These are phyloP conservation scores for Colletotrichum sp. DNA, from an alignment of 2,329 filamentous ascomycete species.

Conservation along the genomic window DNA sequence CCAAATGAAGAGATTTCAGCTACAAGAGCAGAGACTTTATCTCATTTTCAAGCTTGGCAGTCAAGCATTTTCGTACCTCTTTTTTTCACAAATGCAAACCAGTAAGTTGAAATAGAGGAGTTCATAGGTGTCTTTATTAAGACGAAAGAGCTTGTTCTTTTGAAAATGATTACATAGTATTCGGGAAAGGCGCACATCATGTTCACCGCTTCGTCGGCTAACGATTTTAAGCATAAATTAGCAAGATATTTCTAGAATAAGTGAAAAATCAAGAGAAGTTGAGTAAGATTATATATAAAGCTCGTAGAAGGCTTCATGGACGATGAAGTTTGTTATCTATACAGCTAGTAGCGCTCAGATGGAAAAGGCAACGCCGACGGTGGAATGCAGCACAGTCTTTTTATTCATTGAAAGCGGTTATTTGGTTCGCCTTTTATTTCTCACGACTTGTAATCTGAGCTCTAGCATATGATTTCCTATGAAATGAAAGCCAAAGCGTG, in stretches of 20 bases:
- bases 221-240: background rate
- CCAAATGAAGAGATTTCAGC: background rate
- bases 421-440: background rate
- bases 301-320: background rate
- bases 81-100: background rate
- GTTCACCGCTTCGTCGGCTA: background rate
- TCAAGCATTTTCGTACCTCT: background rate
- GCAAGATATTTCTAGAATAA: no score
- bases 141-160: background rate
- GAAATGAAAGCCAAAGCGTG: background rate
- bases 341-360: rapidly evolving
- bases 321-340: background rate
- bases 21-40: background rate
- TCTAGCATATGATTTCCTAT: background rate
- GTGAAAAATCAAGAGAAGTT: no score
- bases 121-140: background rate
- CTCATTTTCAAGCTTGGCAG: background rate
- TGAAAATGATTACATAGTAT: background rate
- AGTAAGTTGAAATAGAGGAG: background rate
- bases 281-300: no score
- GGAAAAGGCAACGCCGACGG: background rate
- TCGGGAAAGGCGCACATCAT: no score
- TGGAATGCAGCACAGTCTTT: no score
- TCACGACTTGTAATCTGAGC: background rate
- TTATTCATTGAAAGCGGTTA: background rate